Conservation (phyloP, 192 early-diverging fungal species). For the Mortierella antarctica region DNA sequence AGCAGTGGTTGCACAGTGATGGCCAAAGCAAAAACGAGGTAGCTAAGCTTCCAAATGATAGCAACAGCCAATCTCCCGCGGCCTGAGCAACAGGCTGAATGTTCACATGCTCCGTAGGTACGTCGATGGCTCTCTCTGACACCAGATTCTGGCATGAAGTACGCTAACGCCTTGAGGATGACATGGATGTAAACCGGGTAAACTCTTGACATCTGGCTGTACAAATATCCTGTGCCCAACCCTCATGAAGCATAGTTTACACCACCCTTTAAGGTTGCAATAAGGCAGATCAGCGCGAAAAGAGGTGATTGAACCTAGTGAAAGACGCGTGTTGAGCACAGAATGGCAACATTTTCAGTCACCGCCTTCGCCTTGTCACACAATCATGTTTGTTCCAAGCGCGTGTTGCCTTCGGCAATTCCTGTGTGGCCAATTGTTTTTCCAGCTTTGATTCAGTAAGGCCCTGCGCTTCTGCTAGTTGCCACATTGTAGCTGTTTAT, state of each 20-base stretch:
- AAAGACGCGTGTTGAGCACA: constrained; percentile 27
- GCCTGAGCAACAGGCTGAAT: too few species aligned
- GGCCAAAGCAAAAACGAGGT: neutral
- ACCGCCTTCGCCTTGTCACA: neutral
- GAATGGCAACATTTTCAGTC: constrained; percentile 35
- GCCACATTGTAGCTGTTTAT: too few species aligned
- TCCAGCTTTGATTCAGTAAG: too few species aligned
- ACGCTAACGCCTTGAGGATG: neutral
- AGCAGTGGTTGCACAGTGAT: neutral
- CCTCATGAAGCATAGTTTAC: neutral
- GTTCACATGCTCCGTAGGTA: too few species aligned
- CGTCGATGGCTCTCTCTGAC: too few species aligned
- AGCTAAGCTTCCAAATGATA: too few species aligned
- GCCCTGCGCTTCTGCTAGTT: too few species aligned
- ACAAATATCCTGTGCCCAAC: neutral
- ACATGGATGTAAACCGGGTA: neutral
- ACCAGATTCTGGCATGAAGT: too few species aligned
- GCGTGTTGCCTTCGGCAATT: too few species aligned
- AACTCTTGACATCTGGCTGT: neutral
- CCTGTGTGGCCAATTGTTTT: too few species aligned
- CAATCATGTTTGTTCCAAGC: neutral
- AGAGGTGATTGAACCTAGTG: constrained; percentile 15
- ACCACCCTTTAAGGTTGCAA: neutral
- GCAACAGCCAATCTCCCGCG: too few species aligned
- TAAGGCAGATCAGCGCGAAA: neutral